phyloP scores from a whole-genome alignment of 2,329 filamentous ascomycete genomes.

The Blastomyces percursus region DNA sequence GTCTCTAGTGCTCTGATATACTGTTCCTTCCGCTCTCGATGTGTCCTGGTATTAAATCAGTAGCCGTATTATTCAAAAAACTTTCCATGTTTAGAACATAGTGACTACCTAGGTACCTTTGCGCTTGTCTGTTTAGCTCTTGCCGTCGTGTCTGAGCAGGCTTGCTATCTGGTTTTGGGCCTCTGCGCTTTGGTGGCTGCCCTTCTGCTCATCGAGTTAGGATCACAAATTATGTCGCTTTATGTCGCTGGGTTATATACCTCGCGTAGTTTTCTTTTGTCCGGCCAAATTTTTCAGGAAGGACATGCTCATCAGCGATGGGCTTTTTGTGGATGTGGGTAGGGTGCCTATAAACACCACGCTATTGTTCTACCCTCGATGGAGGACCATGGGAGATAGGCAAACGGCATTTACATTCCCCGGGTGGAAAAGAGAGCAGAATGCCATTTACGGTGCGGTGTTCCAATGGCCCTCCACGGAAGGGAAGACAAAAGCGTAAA shows the following conservation, averaged over 20 bases:
- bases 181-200: conserved; percentile 74
- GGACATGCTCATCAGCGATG: conserved; percentile 39
- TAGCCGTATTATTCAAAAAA: background rate
- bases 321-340: conserved; percentile 5
- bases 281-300: conserved; percentile 54
- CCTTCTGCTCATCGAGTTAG: conserved; percentile 49
- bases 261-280: conserved; percentile 65
- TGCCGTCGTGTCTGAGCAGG: conserved; percentile 85
- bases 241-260: conserved; percentile 33
- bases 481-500: conserved; percentile 1
- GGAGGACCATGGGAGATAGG: background rate
- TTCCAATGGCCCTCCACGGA: background rate
- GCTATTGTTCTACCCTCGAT: conserved; percentile 1
- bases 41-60: conserved; percentile 53
- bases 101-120: conserved; percentile 70
- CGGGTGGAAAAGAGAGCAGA: background rate
- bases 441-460: background rate
- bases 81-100: background rate
- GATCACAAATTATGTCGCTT: background rate
- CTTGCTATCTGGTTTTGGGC: conserved; percentile 93
- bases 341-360: background rate
- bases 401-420: background rate
- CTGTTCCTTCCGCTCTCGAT: conserved; percentile 90
- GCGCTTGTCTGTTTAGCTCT: conserved; percentile 89
- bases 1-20: conserved; percentile 92